Evolutionary conservation across 176 grass and related monocot genomes (phyloP).

Genomic region (Areca catechu): DNA sequence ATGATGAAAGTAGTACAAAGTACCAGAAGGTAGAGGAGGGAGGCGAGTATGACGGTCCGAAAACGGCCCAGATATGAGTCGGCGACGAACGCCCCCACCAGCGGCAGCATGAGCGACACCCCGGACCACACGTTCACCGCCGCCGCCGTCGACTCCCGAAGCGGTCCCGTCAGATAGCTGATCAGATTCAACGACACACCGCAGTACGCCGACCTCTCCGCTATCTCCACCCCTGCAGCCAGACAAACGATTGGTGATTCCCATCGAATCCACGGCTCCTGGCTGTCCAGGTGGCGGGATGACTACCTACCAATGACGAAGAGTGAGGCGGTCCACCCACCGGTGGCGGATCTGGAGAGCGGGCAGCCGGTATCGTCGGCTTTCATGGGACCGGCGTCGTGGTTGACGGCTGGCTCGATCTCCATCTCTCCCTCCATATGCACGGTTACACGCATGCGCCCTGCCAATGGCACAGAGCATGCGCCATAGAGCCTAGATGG

Average conservation of each 20-base stretch:
- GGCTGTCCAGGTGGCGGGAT: not conserved
- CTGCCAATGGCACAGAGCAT: no score
- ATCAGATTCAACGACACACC: slow-evolving; percentile 17
- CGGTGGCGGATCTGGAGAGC: not conserved
- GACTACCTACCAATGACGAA: slow-evolving; percentile 18
- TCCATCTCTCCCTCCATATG: no score
- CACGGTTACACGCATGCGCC: no score
- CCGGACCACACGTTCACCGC: slow-evolving; percentile 20
- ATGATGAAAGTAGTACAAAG: no score
- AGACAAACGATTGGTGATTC: not conserved
- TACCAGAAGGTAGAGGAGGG: slow-evolving; percentile 15
- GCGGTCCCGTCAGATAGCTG: slow-evolving; percentile 18
- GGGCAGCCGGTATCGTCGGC: slow-evolving; percentile 5
- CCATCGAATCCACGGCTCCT: not conserved
- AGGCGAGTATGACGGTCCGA: slow-evolving; percentile 12
- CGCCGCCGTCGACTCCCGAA: slow-evolving; percentile 18
- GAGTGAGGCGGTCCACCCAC: slow-evolving; percentile 21
- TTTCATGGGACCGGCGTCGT: no score
- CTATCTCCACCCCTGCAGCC: slow-evolving; percentile 23
- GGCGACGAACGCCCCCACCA: slow-evolving; percentile 15
- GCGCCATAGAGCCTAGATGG: no score
- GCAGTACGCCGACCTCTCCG: slow-evolving; percentile 13
- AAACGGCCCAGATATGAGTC: slow-evolving; percentile 23
- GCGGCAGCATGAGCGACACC: slow-evolving; percentile 8
- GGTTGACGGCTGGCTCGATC: no score